Evolutionary conservation across 306 rosid genomes (phyloP).

Genomic region (Trichosanthes truncata): DNA sequence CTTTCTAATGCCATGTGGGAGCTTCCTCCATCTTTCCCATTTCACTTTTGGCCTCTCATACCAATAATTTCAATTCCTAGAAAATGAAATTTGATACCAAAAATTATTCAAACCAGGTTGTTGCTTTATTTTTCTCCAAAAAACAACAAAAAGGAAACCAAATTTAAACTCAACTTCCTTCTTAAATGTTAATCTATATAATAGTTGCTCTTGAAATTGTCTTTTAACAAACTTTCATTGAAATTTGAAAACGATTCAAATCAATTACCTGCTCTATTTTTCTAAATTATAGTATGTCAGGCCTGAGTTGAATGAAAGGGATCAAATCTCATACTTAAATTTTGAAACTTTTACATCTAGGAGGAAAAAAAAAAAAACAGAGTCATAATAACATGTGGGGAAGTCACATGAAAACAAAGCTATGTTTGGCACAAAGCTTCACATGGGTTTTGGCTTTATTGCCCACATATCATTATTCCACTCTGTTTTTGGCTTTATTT

Average conservation of each 20-base stretch:
- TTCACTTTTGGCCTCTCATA: not conserved
- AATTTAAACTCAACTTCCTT: too few species aligned
- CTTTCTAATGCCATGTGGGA: not conserved
- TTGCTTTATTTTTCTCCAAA: not conserved
- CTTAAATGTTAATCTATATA: too few species aligned
- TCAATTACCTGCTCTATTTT: too few species aligned
- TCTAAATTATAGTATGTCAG: not conserved
- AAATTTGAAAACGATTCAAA: too few species aligned
- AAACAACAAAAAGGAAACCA: not conserved
- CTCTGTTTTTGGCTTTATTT: not conserved
- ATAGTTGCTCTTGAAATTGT: too few species aligned
- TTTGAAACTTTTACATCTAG: not conserved
- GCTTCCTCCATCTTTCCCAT: not conserved
- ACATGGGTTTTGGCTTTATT: constrained; percentile 1
- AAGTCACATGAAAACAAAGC: not conserved
- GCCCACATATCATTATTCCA: not conserved
- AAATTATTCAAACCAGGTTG: not conserved
- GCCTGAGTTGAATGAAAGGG: not conserved
- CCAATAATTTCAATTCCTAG: not conserved
- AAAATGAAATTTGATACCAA: not conserved
- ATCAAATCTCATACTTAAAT: not conserved
- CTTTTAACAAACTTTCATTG: not conserved
- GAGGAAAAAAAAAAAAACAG: not conserved
- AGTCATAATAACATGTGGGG: not conserved
- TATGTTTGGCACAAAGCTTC: not conserved